phyloP scores from a whole-genome alignment of 768 basidiomycete species.

The Suillus discolor region DNA sequence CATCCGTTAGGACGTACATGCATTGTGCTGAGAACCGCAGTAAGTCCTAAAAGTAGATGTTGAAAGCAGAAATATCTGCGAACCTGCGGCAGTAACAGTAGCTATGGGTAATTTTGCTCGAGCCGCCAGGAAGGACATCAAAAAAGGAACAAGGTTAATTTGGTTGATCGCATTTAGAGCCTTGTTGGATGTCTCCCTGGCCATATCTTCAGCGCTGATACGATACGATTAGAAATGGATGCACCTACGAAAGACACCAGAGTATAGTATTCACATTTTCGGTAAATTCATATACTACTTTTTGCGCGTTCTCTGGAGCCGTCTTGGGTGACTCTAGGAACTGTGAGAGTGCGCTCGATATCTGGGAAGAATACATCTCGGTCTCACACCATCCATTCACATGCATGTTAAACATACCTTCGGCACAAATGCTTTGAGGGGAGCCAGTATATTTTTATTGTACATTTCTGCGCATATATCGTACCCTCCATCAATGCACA shows the following conservation, averaged over 20 bases:
- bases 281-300: conserved; percentile 82
- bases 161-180: conserved; percentile 86
- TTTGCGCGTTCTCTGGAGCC: conserved; percentile 70
- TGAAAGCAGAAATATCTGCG: conserved; percentile 15
- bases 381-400: not conserved
- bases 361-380: conserved; percentile 43
- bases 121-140: conserved; percentile 86
- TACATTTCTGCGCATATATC: conserved; percentile 97
- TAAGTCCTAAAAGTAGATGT: not conserved
- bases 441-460: conserved; percentile 89
- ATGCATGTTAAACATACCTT: conserved; percentile 51
- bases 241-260: conserved; percentile 92
- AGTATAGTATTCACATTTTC: conserved; percentile 92
- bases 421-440: conserved; percentile 73
- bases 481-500: conserved; percentile 94
- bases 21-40: conserved; percentile 67
- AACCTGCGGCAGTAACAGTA: conserved; percentile 83
- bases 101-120: conserved; percentile 67
- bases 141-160: conserved; percentile 75
- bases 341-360: conserved; percentile 71
- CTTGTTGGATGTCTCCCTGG: conserved; percentile 91
- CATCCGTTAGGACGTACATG: conserved; percentile 90
- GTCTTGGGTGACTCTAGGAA: conserved; percentile 61
- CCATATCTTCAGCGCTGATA: conserved; percentile 23
- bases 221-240: conserved; percentile 7